phyloP scores from a whole-genome alignment of 495 filamentous ascomycete species.

The Aspergillus ellipticus region DNA sequence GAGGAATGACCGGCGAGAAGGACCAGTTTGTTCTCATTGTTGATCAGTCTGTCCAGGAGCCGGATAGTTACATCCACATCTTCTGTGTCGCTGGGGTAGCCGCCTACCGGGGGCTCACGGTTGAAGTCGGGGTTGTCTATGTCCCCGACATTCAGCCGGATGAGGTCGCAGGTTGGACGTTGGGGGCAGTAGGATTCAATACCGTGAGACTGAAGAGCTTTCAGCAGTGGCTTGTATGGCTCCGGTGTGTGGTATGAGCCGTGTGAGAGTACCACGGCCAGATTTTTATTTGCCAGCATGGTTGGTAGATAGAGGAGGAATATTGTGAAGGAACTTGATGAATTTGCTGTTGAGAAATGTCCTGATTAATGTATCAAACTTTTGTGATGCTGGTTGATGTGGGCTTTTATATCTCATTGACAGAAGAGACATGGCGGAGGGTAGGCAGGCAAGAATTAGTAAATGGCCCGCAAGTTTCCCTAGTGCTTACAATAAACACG shows the following conservation, averaged over 20 bases:
- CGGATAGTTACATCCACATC: conserved; percentile 21
- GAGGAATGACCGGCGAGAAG: conserved; percentile 29
- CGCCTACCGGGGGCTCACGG: conserved; percentile 19
- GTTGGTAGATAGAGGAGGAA: background rate
- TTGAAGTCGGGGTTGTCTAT: conserved; percentile 26
- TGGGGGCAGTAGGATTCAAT: conserved; percentile 33
- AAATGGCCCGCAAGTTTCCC: too few species aligned
- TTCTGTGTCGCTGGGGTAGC: conserved; percentile 25
- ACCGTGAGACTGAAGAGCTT: conserved; percentile 18
- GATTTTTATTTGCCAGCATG: background rate
- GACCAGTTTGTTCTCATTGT: conserved; percentile 20
- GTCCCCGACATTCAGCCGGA: conserved; percentile 29
- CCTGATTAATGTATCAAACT: too few species aligned
- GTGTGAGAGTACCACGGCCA: conserved; percentile 26
- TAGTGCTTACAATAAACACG: too few species aligned
- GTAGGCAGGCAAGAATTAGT: too few species aligned
- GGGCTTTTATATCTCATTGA: too few species aligned
- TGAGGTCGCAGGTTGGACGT: conserved; percentile 29
- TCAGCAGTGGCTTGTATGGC: conserved; percentile 27
- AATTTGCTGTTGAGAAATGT: too few species aligned
- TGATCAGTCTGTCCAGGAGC: conserved; percentile 19
- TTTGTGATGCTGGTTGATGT: too few species aligned
- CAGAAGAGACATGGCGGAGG: too few species aligned
- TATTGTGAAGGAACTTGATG: too few species aligned
- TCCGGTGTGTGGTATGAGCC: conserved; percentile 35